phyloP scores from a whole-genome alignment of 1,284 basidiomycete species.

The Vanrija sp. region DNA sequence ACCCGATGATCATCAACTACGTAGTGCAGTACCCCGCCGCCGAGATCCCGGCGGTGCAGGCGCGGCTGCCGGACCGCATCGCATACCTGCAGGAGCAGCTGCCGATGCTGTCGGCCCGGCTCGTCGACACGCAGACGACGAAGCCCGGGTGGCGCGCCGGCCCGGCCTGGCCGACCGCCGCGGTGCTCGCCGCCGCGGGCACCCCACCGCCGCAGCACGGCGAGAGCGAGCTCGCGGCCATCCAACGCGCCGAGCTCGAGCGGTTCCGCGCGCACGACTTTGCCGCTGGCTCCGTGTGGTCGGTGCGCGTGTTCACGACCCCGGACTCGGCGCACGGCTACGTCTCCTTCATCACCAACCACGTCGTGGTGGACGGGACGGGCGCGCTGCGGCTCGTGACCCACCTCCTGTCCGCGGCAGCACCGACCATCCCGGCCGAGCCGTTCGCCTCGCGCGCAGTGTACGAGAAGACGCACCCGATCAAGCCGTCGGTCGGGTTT shows the following conservation, averaged over 20 bases:
- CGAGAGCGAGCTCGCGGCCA: not conserved
- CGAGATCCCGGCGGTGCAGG: not conserved
- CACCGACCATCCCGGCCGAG: not conserved
- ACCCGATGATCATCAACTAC: conserved; percentile 3
- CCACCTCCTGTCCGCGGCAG: not conserved
- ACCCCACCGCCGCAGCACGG: not conserved
- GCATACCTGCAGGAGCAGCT: conserved; percentile 5
- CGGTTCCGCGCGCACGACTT: conserved; percentile 2
- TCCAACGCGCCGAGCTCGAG: conserved; percentile 1
- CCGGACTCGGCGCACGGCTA: not conserved
- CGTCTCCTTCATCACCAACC: not conserved
- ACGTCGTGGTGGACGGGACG: not conserved
- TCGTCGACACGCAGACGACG: not conserved
- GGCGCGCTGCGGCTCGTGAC: not conserved
- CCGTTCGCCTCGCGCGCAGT: not conserved
- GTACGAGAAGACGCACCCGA: conserved; percentile 27
- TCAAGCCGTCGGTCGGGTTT: conserved; percentile 18
- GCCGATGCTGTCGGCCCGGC: conserved; percentile 2
- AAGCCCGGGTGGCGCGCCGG: conserved; percentile 8
- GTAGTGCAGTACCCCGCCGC: conserved; percentile 2
- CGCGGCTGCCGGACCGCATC: conserved; percentile 1
- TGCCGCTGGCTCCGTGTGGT: too few relatives aligned
- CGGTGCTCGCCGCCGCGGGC: not conserved
- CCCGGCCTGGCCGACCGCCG: not conserved
- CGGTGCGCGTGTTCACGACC: too few relatives aligned